phyloP scores from a whole-genome alignment of 1,139 yeast species.

The Protomyces lactucae-debilis region DNA sequence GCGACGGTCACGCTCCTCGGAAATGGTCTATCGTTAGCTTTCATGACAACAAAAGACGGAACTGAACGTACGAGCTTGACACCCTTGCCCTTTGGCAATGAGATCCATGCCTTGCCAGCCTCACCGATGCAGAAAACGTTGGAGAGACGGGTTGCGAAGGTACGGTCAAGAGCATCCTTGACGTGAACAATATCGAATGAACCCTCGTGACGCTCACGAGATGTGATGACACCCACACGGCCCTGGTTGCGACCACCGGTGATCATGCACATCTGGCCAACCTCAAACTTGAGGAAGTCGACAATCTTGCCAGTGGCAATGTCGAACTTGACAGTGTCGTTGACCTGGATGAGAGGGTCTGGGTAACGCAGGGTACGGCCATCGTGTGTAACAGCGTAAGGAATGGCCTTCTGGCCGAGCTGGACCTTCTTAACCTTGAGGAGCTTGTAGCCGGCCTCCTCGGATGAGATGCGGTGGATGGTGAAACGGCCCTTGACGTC shows the following conservation, averaged over 20 bases:
- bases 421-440: slow-evolving; percentile 97
- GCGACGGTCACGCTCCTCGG: slow-evolving; percentile 99
- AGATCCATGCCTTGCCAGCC: slow-evolving; percentile 94
- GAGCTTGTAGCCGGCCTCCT: slow-evolving; percentile 96
- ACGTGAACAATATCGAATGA: slow-evolving; percentile 99
- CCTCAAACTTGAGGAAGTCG: slow-evolving; percentile 88
- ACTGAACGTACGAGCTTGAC: slow-evolving; percentile 68
- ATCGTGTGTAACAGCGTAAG: slow-evolving; percentile 97
- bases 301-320: slow-evolving; percentile 91
- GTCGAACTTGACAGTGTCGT: slow-evolving; percentile 96
- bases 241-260: slow-evolving; percentile 99
- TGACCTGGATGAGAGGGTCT: slow-evolving; percentile 91
- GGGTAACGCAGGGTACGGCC: slow-evolving; percentile 99
- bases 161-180: slow-evolving; percentile 95
- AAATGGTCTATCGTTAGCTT: slow-evolving; percentile 33
- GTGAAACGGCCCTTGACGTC: slow-evolving; percentile 99
- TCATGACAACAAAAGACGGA: not conserved
- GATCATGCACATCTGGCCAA: slow-evolving; percentile 94
- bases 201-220: slow-evolving; percentile 99
- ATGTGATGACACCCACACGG: slow-evolving; percentile 95
- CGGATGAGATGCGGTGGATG: slow-evolving; percentile 98
- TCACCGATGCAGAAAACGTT: slow-evolving; percentile 98
- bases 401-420: slow-evolving; percentile 96
- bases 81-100: slow-evolving; percentile 99
- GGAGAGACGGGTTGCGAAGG: slow-evolving; percentile 94